These are phyloP conservation scores for Micractinium sp. DNA, from an alignment of 139 green algal genomes.

Conservation along the genomic window DNA sequence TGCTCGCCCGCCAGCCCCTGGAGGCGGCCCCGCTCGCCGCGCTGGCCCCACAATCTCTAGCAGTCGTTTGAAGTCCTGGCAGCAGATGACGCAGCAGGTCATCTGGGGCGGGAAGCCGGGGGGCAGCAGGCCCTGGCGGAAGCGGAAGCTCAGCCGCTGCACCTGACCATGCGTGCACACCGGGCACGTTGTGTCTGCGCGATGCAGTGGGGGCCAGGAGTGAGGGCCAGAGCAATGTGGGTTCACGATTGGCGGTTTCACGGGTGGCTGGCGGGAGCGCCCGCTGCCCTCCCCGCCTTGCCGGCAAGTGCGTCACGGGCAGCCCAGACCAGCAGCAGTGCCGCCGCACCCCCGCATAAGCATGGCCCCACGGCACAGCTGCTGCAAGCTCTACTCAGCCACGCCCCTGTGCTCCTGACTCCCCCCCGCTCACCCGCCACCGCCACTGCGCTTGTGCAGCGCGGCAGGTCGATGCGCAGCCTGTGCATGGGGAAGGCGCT, in stretches of 20 bases:
- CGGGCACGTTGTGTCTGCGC: constrained; percentile 21
- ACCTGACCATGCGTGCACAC: constrained; percentile 15
- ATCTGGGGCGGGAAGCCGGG: constrained; percentile 22
- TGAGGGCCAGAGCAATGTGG: background rate
- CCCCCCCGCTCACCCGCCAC: background rate
- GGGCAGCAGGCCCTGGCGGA: constrained; percentile 36
- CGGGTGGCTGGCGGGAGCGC: too few species aligned
- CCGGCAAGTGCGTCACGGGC: too few species aligned
- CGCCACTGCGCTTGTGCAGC: constrained; percentile 18
- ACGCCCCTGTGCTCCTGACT: too few species aligned
- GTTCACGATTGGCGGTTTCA: too few species aligned
- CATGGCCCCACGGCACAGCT: too few species aligned
- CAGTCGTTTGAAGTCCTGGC: constrained; percentile 36
- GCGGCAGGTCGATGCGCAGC: constrained; percentile 26
- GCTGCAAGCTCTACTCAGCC: too few species aligned
- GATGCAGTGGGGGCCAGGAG: background rate
- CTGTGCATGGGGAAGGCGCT: constrained; percentile 34
- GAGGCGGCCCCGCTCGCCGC: background rate
- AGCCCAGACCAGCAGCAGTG: too few species aligned
- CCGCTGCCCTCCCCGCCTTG: too few species aligned
- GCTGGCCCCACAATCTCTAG: constrained; percentile 35
- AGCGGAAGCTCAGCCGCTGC: constrained; percentile 33
- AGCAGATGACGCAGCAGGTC: constrained; percentile 39
- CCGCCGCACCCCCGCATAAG: too few species aligned
- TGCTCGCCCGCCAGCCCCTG: background rate